Conservation (phyloP, 106 monocot species). For the Phalaenopsis aphrodite region DNA sequence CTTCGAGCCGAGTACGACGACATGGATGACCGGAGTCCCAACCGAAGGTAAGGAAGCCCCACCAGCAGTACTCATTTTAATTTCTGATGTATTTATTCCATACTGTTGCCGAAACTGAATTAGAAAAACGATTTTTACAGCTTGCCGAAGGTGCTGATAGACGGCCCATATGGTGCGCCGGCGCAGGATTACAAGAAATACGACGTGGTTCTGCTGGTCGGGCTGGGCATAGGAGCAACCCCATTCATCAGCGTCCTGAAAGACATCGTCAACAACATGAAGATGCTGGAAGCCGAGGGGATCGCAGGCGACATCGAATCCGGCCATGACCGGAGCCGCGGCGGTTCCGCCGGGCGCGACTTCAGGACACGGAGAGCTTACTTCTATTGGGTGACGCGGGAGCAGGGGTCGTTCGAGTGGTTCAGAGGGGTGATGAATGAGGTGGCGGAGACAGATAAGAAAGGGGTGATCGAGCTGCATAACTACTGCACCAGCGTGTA, state of each 20-base stretch:
- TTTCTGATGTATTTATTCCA: no score
- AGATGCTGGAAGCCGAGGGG: slow-evolving; percentile 23
- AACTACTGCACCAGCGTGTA: slow-evolving; percentile 97
- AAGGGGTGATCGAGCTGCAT: slow-evolving; percentile 71
- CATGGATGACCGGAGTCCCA: slow-evolving; percentile 5
- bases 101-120: no score
- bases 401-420: slow-evolving; percentile 95
- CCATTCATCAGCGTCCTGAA: slow-evolving; percentile 87
- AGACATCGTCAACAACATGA: slow-evolving; percentile 89
- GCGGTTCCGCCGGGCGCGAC: not conserved
- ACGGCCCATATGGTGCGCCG: slow-evolving; percentile 93
- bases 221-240: slow-evolving; percentile 92
- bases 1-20: slow-evolving; percentile 60
- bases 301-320: slow-evolving; percentile 6
- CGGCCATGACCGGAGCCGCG: not conserved
- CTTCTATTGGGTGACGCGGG: slow-evolving; percentile 93
- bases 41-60: not conserved
- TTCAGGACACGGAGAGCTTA: slow-evolving; percentile 66
- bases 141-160: slow-evolving; percentile 70
- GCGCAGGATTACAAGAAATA: slow-evolving; percentile 95
- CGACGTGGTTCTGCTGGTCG: slow-evolving; percentile 84
- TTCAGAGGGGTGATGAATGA: slow-evolving; percentile 94
- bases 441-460: slow-evolving; percentile 75
- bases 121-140: slow-evolving; percentile 14
- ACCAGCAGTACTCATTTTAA: no score